Conservation (phyloP, 148 eudicot species). For the Spergularia bocconei region DNA sequence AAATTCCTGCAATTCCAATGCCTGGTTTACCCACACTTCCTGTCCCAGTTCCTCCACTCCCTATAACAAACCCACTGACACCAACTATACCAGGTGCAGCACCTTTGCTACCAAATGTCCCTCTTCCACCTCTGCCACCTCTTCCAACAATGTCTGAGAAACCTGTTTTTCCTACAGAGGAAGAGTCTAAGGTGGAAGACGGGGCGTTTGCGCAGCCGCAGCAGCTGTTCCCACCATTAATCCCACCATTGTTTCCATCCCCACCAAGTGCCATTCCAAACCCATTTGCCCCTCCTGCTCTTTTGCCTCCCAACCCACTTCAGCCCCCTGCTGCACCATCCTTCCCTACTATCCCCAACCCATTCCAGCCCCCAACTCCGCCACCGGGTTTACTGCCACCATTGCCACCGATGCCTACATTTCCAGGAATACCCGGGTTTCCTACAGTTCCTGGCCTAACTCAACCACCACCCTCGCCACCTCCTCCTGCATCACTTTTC, state of each 20-base stretch:
- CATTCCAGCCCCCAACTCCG: constrained; percentile 47
- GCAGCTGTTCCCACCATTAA: constrained; percentile 30
- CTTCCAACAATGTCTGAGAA: constrained; percentile 40
- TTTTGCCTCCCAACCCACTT: constrained; percentile 36
- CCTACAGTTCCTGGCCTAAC: constrained; percentile 31
- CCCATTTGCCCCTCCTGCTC: constrained; percentile 40
- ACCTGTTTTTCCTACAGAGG: background rate
- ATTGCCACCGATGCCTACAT: constrained; percentile 16
- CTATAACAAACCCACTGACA: constrained; percentile 34
- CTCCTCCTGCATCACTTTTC: constrained; percentile 18
- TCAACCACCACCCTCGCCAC: constrained; percentile 40
- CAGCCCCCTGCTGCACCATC: constrained; percentile 38
- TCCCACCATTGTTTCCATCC: constrained; percentile 30
- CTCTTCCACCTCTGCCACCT: constrained; percentile 60
- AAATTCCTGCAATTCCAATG: constrained; percentile 14
- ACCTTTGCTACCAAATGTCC: constrained; percentile 47
- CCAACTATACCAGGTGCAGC: constrained; percentile 23
- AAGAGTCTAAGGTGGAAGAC: background rate
- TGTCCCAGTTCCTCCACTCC: background rate
- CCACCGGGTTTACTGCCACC: constrained; percentile 30
- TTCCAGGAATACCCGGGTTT: background rate
- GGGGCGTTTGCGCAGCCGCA: constrained; percentile 12
- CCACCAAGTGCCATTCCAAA: constrained; percentile 41
- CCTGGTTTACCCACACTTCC: constrained; percentile 19
- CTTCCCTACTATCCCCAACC: constrained; percentile 41